A percentile compares a stretch with the other conserved stretches of the same genome.
Conservation (phyloP, 2,329 filamentous ascomycete species). For the Arthroderma sp. region DNA sequence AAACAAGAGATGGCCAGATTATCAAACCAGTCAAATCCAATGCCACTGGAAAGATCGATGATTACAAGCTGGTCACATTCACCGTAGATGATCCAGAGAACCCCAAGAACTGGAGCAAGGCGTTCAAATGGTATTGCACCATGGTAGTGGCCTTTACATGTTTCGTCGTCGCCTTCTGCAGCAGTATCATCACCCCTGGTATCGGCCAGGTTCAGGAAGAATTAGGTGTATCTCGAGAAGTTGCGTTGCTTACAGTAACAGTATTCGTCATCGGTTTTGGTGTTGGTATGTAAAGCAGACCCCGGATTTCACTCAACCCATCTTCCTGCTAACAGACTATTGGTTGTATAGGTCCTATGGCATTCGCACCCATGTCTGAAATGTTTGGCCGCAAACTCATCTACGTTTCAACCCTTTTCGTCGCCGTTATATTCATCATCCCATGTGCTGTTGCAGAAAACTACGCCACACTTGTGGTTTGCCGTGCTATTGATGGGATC, state of each 20-base stretch:
- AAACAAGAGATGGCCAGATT: slow-evolving; percentile 51
- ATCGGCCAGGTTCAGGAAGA: slow-evolving; percentile 49
- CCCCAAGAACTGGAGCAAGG: slow-evolving; percentile 74
- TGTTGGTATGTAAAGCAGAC: slow-evolving; percentile 39
- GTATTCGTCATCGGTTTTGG: slow-evolving; percentile 75
- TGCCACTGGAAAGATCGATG: slow-evolving; percentile 36
- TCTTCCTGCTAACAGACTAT: slow-evolving; percentile 5
- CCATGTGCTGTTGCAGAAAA: slow-evolving; percentile 67
- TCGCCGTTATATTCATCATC: slow-evolving; percentile 68
- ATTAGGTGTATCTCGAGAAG: slow-evolving; percentile 59
- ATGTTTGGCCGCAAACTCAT: slow-evolving; percentile 59
- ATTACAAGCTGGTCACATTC: slow-evolving; percentile 58
- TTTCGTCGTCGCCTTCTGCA: slow-evolving; percentile 59
- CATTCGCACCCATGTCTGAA: slow-evolving; percentile 66
- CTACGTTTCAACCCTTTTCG: slow-evolving; percentile 53
- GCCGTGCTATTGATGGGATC: slow-evolving; percentile 66
- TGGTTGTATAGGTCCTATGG: slow-evolving; percentile 50
- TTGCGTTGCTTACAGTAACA: slow-evolving; percentile 57
- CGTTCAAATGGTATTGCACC: slow-evolving; percentile 69
- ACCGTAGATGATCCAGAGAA: slow-evolving; percentile 59
- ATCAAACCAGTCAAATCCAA: slow-evolving; percentile 43
- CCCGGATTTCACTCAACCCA: neutral
- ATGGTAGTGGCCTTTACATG: slow-evolving; percentile 70
- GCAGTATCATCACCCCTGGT: slow-evolving; percentile 66
- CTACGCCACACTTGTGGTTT: slow-evolving; percentile 62